Percentiles rank a stretch among this genome's conserved stretches.
phyloP scores from a whole-genome alignment of 305 asterid species.

The Striga hermonthica region DNA sequence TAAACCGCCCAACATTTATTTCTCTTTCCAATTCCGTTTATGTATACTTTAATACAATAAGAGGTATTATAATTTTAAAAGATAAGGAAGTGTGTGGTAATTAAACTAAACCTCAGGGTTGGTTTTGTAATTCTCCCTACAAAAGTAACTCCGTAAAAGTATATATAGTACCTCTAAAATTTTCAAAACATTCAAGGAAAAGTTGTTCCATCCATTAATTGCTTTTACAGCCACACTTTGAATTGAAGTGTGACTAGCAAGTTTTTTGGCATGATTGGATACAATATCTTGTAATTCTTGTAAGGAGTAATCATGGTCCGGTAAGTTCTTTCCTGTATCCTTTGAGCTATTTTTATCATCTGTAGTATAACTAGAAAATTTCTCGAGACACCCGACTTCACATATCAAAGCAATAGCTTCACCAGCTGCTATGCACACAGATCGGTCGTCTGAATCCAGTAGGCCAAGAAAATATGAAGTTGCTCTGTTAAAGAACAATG shows the following conservation, averaged over 20 bases:
- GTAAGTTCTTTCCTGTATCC: conserved; percentile 24
- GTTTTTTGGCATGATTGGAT: conserved; percentile 30
- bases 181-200: conserved; percentile 30
- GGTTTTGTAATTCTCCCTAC: neutral
- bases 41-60: too few species aligned
- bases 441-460: conserved; percentile 33
- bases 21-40: too few species aligned
- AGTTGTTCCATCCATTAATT: conserved; percentile 29
- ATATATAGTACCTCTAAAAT: conserved; percentile 28
- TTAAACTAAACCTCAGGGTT: neutral
- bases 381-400: conserved; percentile 35
- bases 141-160: neutral
- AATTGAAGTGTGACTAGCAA: conserved; percentile 25
- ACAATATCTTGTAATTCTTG: conserved; percentile 33
- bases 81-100: too few species aligned
- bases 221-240: conserved; percentile 21
- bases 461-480: conserved; percentile 29
- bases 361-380: conserved; percentile 16
- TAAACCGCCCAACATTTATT: too few species aligned
- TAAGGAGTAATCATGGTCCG: conserved; percentile 19
- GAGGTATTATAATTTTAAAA: too few species aligned
- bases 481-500: conserved; percentile 26
- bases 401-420: conserved; percentile 40
- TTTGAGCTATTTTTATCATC: conserved; percentile 13
- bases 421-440: conserved; percentile 30